phyloP scores from a whole-genome alignment of 129 eudicot genomes.

The Ambrosia artemisiifolia region DNA sequence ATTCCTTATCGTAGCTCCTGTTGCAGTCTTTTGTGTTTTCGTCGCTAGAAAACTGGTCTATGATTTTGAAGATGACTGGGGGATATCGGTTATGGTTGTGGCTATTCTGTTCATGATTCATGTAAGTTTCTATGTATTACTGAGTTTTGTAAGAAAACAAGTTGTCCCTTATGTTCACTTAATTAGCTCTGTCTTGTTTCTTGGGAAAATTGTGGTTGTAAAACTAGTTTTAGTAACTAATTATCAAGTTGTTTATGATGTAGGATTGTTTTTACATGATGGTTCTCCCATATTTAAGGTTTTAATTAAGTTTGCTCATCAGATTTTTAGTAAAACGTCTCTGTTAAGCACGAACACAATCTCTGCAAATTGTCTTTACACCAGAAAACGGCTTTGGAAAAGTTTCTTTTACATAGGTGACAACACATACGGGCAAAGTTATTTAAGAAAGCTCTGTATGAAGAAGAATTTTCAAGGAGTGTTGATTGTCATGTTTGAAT shows the following conservation, averaged over 20 bases:
- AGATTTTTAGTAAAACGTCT: constrained; percentile 1
- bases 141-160: neutral
- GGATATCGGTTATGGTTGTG: constrained; percentile 68
- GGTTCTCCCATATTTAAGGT: neutral
- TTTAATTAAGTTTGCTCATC: neutral
- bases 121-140: constrained; percentile 46
- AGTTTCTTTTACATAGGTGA: neutral
- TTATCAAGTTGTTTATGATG: constrained; percentile 5
- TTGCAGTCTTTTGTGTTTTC: constrained; percentile 75
- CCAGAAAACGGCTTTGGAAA: neutral
- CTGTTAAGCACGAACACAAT: neutral
- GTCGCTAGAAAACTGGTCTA: constrained; percentile 78
- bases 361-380: neutral
- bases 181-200: constrained; percentile 2
- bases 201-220: neutral
- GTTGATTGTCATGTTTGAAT: neutral
- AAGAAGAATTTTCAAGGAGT: neutral
- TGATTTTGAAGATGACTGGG: constrained; percentile 61
- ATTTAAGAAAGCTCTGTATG: neutral
- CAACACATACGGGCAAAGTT: constrained; percentile 4
- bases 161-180: neutral
- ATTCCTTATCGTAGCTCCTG: constrained; percentile 86
- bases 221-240: neutral
- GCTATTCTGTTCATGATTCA: constrained; percentile 65
- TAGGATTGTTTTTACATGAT: constrained; percentile 1